phyloP scores from a whole-genome alignment of 495 filamentous ascomycete genomes.

The Tuber calosporum region DNA sequence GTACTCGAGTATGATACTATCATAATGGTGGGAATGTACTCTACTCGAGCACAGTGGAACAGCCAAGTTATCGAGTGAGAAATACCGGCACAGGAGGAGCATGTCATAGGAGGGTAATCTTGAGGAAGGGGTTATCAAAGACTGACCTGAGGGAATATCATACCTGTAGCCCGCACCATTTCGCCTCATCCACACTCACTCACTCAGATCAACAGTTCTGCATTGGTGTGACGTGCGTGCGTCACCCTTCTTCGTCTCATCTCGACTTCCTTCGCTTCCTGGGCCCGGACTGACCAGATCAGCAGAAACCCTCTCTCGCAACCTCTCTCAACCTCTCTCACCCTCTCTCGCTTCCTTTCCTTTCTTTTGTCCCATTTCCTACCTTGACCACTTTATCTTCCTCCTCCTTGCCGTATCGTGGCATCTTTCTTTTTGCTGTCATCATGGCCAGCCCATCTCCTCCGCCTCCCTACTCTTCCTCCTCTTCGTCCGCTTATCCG shows the following conservation, averaged over 20 bases:
- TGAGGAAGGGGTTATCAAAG: not conserved
- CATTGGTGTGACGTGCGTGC: not conserved
- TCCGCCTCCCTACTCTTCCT: slow-evolving; percentile 24
- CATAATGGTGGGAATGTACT: not conserved
- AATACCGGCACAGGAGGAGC: not conserved
- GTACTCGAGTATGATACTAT: no score
- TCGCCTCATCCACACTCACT: not conserved
- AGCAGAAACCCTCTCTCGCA: not conserved
- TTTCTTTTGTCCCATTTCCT: not conserved
- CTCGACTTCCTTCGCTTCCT: not conserved
- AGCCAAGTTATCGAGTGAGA: not conserved
- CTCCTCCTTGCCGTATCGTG: slow-evolving; percentile 23
- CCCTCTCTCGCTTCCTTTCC: not conserved
- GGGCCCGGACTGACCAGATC: not conserved
- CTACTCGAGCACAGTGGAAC: not conserved
- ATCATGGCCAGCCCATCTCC: slow-evolving; percentile 26
- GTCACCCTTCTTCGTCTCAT: slow-evolving; percentile 1
- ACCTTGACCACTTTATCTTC: not conserved
- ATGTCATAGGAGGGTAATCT: not conserved
- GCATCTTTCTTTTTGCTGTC: slow-evolving; percentile 16
- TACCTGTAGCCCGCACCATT: not conserved
- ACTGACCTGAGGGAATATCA: not conserved
- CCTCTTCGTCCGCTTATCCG: slow-evolving; percentile 21
- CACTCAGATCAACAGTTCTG: not conserved
- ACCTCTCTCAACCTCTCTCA: not conserved